phyloP scores from a whole-genome alignment of 768 basidiomycete genomes.

The Cyclocybe aegerita region DNA sequence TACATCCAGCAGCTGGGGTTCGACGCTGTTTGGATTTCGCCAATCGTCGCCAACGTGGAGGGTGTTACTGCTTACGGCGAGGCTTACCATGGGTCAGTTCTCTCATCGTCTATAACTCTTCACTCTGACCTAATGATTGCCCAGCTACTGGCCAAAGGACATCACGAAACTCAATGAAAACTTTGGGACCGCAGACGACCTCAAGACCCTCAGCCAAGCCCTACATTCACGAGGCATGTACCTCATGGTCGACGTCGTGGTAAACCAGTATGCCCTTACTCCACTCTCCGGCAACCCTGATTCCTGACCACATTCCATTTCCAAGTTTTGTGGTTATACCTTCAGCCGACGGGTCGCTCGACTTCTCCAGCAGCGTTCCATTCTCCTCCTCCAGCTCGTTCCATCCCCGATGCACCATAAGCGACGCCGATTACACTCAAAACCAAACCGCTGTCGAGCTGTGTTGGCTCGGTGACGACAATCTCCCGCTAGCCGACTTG shows the following conservation, averaged over 20 bases:
- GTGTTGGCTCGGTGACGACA: constrained; percentile 75
- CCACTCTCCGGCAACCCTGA: too few species aligned
- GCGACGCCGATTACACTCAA: constrained; percentile 44
- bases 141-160: too few species aligned
- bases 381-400: constrained; percentile 24
- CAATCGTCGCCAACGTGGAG: constrained; percentile 63
- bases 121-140: constrained; percentile 35
- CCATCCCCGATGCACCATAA: constrained; percentile 66
- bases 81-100: constrained; percentile 59
- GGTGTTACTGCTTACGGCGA: constrained; percentile 63
- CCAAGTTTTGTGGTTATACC: too few species aligned
- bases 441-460: constrained; percentile 58
- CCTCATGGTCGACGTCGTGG: constrained; percentile 75
- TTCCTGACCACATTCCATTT: too few species aligned
- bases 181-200: constrained; percentile 59
- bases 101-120: constrained; percentile 55
- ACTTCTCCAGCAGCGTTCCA: too few species aligned
- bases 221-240: constrained; percentile 61
- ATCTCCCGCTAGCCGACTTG: constrained; percentile 66
- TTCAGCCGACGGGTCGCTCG: too few species aligned
- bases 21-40: constrained; percentile 78
- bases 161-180: too few species aligned
- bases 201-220: constrained; percentile 59
- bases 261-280: constrained; percentile 35
- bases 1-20: constrained; percentile 77